Conservation (phyloP, 305 asterid genomes). For the Ajuga reptans region DNA sequence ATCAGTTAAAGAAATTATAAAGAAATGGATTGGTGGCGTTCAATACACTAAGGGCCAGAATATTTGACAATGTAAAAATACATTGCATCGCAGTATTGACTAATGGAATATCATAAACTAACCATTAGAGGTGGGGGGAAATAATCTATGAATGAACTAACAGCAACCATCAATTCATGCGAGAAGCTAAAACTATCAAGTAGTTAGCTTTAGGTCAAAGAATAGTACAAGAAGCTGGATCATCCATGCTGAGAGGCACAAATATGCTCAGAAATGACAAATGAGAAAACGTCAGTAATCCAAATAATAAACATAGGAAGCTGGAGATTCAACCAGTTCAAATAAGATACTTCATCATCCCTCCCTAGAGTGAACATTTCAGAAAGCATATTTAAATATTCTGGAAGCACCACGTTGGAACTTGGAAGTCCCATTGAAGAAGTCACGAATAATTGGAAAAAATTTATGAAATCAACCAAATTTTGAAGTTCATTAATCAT, state of each 20-base stretch:
- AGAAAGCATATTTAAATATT: not conserved
- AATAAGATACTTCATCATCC: not conserved
- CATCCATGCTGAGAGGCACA: not conserved
- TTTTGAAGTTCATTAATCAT: not conserved
- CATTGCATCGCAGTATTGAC: not conserved
- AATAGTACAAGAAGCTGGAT: too few relatives aligned
- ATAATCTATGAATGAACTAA: not conserved
- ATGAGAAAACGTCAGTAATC: not conserved
- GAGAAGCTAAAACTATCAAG: not conserved
- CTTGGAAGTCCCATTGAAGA: not conserved
- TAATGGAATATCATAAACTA: not conserved
- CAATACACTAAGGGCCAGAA: not conserved
- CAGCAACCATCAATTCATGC: not conserved
- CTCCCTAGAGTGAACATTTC: not conserved
- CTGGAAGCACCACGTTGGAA: too few relatives aligned
- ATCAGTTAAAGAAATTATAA: not conserved
- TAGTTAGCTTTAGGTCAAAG: too few relatives aligned
- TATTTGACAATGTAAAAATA: not conserved
- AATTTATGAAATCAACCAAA: not conserved
- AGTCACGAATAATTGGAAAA: not conserved
- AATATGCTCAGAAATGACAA: not conserved
- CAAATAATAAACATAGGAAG: not conserved
- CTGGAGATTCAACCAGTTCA: not conserved
- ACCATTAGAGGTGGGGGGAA: not conserved
- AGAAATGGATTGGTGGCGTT: too few relatives aligned